Base-by-base conservation (phyloP, 495 filamentous ascomycete genomes). In the Penicillium riverlandense region DNA sequence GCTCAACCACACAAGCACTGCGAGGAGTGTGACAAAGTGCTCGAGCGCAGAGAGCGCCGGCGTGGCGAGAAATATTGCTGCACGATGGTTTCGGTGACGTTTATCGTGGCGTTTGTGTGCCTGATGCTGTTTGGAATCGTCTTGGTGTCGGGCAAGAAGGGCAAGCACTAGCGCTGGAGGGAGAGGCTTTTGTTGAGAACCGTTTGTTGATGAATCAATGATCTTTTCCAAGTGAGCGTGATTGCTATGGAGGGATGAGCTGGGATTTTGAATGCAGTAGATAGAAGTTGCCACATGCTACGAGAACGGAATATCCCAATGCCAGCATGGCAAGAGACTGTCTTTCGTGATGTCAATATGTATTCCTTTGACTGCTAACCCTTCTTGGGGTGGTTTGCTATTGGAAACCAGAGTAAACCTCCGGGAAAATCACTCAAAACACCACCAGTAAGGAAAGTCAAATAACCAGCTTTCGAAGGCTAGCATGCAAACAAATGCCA, bases 401-500 rank as follows among this genome's bases (percentile, higher is more conserved):
- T 22, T 22, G 22, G 6, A 4, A 6, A 22, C 22, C 22, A 16
- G 15, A 16, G 15, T 16, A 16, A 16, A 16, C 15, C 15, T 1
- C 15, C 15, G 15, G 15, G 15, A 16, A 16, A 16, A 16, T 4
- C 15, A 16, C 15, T 16, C 15, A 34, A 34, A 34, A 34, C 2
- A 34, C 10, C n/a, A 12, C 9, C 32, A 34, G 32, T 11, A 34
- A 41, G 41, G 38, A 34, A 31, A 37, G 29, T 43, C 29, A 53
- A 37, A 50, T 11, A 38, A 41, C 22, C 22, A 22, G 22, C 22
- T 22, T 22, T 22, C 22, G 22, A 22, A 22, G 22, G 27, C 44
- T 9, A 28, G 32, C 40, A 37, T 34, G 13, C 32, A 42, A 55
- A 12, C 16, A 27, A 38, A 38, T 39, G 40, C 39, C 41, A 43